Evolutionary conservation across 208 protist species (phyloP), one percentile per base, ranked within the genome.

Genomic region (Leishmania martiniquensis): DNA sequence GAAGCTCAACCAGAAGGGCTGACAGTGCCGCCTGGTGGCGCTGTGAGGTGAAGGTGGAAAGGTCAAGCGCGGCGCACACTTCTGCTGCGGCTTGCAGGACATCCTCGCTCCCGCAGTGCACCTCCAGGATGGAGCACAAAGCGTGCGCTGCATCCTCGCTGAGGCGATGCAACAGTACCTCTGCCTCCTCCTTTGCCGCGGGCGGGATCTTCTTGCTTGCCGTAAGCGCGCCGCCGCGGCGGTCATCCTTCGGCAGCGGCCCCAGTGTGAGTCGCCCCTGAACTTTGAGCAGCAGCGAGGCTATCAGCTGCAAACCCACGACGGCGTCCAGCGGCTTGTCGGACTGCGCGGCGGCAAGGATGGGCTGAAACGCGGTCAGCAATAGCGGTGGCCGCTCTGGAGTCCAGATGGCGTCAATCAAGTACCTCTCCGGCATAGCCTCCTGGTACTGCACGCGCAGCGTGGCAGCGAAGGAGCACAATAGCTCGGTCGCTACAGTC

Each of bases 371-470:
- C 59, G 84, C 78, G 3, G 79, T 85, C 47, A 96, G 82, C 72
- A 98, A 62, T 66, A 85, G 78, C 29, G 91, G 90, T 20, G 89
- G 83, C 15, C 89, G 82, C 65, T 92, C 86, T 67, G 89, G 73
- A 25, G 74, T 89, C 88, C 89, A 98, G 7, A 98, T 69, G n/a
- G 94, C 91, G 74, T 96, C 92, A 71, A 98, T 86, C 42, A 98
- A 67, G 82, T 98, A 98, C 55, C 84, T 85, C 85, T 98, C 92
- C 17, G 94, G 91, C 87, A 92, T 91, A 51, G 85, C 68, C 83
- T 97, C 92, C 12, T 76, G 75, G 81, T 95, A 93, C 73, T 94
- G 86, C 45, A 82, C 62, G 15, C 94, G 89, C 60, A 97, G 79
- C 6, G 91, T 95, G 29, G 85, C 72, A 3, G 93, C 88, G 72